A percentile compares a stretch with the other conserved stretches of the same genome.
Conservation (phyloP, 2,329 filamentous ascomycete genomes). For the Venturia effusa region DNA sequence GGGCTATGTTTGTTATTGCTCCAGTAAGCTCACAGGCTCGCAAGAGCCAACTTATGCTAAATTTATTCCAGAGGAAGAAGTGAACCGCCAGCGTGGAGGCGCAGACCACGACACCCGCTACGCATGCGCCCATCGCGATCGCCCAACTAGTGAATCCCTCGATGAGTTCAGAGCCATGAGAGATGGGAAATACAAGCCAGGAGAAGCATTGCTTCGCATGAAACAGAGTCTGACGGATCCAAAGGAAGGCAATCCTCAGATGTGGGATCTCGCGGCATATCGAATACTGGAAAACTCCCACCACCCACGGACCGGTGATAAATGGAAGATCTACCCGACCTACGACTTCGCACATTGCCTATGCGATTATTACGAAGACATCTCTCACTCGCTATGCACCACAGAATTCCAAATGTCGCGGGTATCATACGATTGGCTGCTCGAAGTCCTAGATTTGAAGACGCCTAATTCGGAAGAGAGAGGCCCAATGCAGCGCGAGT, state of each 20-base stretch:
- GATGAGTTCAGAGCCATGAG: slow-evolving; percentile 80
- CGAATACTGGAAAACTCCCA: slow-evolving; percentile 63
- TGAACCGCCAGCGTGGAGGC: slow-evolving; percentile 79
- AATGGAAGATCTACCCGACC: slow-evolving; percentile 91
- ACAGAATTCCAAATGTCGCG: slow-evolving; percentile 81
- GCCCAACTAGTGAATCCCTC: slow-evolving; percentile 65
- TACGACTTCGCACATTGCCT: slow-evolving; percentile 90
- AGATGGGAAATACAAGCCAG: slow-evolving; percentile 79
- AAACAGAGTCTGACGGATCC: slow-evolving; percentile 59
- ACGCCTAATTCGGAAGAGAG: slow-evolving; percentile 46
- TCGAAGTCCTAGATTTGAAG: slow-evolving; percentile 71
- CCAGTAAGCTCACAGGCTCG: slow-evolving; percentile 29
- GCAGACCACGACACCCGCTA: slow-evolving; percentile 60
- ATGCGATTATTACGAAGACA: slow-evolving; percentile 83
- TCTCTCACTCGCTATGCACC: slow-evolving; percentile 87
- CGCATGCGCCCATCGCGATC: slow-evolving; percentile 69
- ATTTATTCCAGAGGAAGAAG: slow-evolving; percentile 51
- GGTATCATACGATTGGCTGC: slow-evolving; percentile 84
- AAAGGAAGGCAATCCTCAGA: slow-evolving; percentile 77
- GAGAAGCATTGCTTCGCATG: slow-evolving; percentile 81
- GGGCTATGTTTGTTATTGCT: slow-evolving; percentile 80
- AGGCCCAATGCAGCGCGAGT: slow-evolving; percentile 81
- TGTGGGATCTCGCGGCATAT: slow-evolving; percentile 94
- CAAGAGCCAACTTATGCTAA: slow-evolving; percentile 18
- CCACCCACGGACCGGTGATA: slow-evolving; percentile 68